Evolutionary conservation across 768 basidiomycete species (phyloP), one percentile per base, ranked within the genome.

Genomic region (Panus rudis): DNA sequence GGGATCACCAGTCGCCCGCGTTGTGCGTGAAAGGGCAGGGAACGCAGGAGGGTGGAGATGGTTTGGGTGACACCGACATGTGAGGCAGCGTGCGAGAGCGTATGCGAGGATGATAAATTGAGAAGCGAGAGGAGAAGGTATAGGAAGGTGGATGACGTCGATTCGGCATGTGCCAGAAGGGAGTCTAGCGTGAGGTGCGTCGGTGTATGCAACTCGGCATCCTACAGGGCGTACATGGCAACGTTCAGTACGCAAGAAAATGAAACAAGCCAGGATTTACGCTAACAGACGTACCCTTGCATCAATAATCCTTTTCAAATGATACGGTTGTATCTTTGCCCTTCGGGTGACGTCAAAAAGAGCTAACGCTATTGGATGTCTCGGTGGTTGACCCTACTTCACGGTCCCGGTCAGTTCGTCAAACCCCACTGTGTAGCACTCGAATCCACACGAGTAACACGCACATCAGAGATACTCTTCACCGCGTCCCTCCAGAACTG

Each of bases 401-500:
- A 41, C 39, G 37, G 49, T 59, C 37, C 44, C 33, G 53, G 49
- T 52, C 38, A 50, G 46, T 14, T n/a, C n/a, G n/a, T 35, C 14
- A 26, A 26, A 42, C 21, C 30, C 16, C 7, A 20, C 23, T 27
- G 38, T 24, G 28, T 35, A 12, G 14, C 13, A 24, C 10, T 38
- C 10, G 25, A 23, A 33, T 14, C 60, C 4, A 62, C n/a, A n/a
- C n/a, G n/a, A n/a, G n/a, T n/a, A n/a, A n/a, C n/a, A n/a, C 72
- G 59, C 54, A 84, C 89, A 56, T 82, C 73, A 53, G 66, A 66
- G 17, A 89, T 76, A 37, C 65, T 72, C 53, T 80, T 84, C 21
- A 91, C 55, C 11, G 84, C 79, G 56, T 92, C 87, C 52, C 78
- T 75, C 89, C 89, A 92, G 59, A 91, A 92, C 58, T 90, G 81